A percentile compares a stretch with the other conserved stretches of the same genome.
These are phyloP conservation scores for Kuraishia cidri DNA, from an alignment of 805 yeast genomes.

Conservation along the genomic window DNA sequence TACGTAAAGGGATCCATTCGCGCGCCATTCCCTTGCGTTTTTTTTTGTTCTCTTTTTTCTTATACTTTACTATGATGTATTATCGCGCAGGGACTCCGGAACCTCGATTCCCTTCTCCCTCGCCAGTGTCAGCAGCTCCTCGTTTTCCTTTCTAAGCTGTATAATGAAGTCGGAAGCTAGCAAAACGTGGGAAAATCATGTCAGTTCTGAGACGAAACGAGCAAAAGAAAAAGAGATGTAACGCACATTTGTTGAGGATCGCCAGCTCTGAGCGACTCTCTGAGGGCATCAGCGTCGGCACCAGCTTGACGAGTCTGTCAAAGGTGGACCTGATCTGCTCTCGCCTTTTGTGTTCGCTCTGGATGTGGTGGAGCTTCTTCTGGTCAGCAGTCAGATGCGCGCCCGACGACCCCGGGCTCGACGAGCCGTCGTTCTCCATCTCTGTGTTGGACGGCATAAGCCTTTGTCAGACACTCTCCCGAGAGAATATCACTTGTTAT, in stretches of 20 bases:
- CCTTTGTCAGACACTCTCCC: no score
- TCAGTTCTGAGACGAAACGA: no score
- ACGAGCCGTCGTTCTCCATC: no score
- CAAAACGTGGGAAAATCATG: neutral
- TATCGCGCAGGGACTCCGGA: no score
- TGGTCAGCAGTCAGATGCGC: constrained; percentile 17
- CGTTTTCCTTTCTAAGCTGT: constrained; percentile 40
- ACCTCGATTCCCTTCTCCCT: constrained; percentile 24
- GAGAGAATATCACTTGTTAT: no score
- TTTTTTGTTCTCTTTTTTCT: no score
- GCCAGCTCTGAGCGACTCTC: constrained; percentile 78
- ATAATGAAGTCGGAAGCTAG: constrained; percentile 42
- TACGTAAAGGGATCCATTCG: constrained; percentile 6
- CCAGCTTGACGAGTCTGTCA: constrained; percentile 62
- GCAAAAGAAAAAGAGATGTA: constrained; percentile 4
- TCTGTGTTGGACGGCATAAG: no score
- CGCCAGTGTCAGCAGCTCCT: constrained; percentile 30
- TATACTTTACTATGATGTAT: constrained; percentile 6
- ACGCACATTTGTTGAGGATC: constrained; percentile 47
- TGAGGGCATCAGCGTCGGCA: constrained; percentile 60
- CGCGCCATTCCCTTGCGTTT: neutral
- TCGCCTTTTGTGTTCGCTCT: constrained; percentile 76
- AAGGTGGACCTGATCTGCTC: constrained; percentile 79
- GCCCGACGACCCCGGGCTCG: no score
- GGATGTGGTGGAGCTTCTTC: constrained; percentile 23